Evolutionary conservation across 2,329 filamentous ascomycete species (phyloP), one percentile per base, ranked within the genome.

Genomic region (Alternaria ventricosa): DNA sequence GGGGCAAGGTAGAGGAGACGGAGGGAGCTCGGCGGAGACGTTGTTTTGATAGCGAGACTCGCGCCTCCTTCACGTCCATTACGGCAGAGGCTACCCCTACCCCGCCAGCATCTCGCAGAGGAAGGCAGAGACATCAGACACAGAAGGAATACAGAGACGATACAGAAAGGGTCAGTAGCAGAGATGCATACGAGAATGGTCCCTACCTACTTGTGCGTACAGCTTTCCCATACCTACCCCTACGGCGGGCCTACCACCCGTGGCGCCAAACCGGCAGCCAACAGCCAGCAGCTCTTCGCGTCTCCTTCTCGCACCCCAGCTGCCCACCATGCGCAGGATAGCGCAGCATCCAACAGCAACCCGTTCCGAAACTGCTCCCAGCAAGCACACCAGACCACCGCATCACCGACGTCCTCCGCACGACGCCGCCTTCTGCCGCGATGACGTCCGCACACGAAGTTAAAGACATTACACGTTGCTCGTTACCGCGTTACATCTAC

Each of bases 401-500:
- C 30, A 18, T 43, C 23, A 11, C 60, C 25, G 27, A 55, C 23
- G 25, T 50, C 44, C 22, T 50, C 33, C 50, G 49, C 49, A 47
- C 36, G 43, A 54, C 50, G 13, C 11, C 36, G 27, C 28, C 45
- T 25, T 56, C 36, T 25, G 50, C 18, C 13, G 20, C 22, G 23
- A 22, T 15, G 33, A 43, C 11, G 11, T 43, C 50, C 46, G n/a
- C 43, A 49, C 28, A 54, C 49, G 51, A 55, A 55, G 45, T 55
- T 25, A 58, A 55, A 50, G 20, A 45, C 65, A 55, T 66, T 60
- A 63, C 63, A 43, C 57, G 15, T 66, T 70, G 62, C 54, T 75
- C 68, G 60, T 74, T 53, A 64, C 63, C 56, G 63, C 64, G 72
- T 73, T 63, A 74, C 36, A 20, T 57, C 64, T 53, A 61, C 25